Base-by-base conservation (phyloP, 2,329 filamentous ascomycete genomes). In the Claviceps sp. region DNA sequence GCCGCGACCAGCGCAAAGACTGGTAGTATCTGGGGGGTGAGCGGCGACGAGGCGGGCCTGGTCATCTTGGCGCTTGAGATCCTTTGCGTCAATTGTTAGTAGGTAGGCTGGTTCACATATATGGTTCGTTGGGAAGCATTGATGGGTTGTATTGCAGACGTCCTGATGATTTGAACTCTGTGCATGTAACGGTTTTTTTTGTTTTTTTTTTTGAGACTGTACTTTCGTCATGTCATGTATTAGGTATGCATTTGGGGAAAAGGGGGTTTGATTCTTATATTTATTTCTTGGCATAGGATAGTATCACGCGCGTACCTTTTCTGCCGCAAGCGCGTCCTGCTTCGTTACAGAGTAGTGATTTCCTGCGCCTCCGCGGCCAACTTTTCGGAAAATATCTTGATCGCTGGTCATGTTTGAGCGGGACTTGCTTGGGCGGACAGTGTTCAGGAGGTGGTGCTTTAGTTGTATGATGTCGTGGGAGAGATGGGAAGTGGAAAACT, bases 321-420 rank as follows among this genome's bases (percentile, higher is more conserved):
- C 26, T 39, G 39, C 37, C 4, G 62, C 60, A 45, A 64, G 68
- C 34, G 76, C 71, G 29, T 78, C 70, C 26, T 75, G 63, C 53
- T 79, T 72, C 56, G 74, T 70, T 55, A 75, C 71, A 60, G 70
- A 70, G 59, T 74, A 74, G 62, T 76, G 82, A 65, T 85, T 85
- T 50, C 81, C 81, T 5, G 80, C 80, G 48, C 81, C 81, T 50
- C 81, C 81, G 47, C 81, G 76, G 52, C 81, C 80, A 43, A 75
- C 71, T 53, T 71, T 72, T 56, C 71, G 70, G 57, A 75, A 76
- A 49, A 69, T 68, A 58, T 76, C 76, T 53, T 61, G 58, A 39
- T 57, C 52, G 39, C 20, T 26, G 13, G 43, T 45, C 43, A 45
- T 45, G 23, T 8, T 45, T 17, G 9, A 8, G 23, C 23, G 5